Evolutionary conservation across 176 grass and related monocot species (phyloP), one percentile per base, ranked within the genome.

Genomic region (Elymus sibiricus): DNA sequence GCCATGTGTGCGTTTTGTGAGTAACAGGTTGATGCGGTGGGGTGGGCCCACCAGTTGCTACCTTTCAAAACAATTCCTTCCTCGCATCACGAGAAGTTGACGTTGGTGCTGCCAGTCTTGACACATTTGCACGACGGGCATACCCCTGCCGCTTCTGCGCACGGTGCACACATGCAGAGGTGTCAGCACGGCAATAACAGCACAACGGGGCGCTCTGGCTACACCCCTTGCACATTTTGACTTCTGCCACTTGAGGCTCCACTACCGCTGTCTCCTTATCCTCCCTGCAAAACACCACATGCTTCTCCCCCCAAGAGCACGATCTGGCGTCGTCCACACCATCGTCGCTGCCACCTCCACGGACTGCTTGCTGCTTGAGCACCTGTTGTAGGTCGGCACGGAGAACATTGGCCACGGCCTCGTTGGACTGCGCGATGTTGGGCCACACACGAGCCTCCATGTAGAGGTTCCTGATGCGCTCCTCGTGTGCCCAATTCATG

Each of bases 131-230:
- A 56, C 7, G 53, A 56, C 6, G 91, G 92, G 79, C 95, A 97
- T 29, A 87, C 61, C 19, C 12, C 10, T 17, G 79, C 76, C 51
- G 47, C 74, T 11, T 47, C 76, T 0, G 68, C 92, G 76, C 95
- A 97, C 11, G 91, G 15, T 35, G 39, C 76, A 82, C 95, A 97
- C 39, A 86, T 73, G 37, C 86, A 90, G 3, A 97, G 87, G 83
- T 97, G 95, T 21, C 91, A 74, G 47, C 95, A 95, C 19, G 92
- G 92, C 56, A 97, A 83, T 6, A 97, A 14, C 35, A 97, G 69
- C 67, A 88, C 92, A 29, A 86, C 84, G 1, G 87, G 25, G 58
- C 65, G 11, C 81, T 62, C 16, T 79, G 78, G 17, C 51, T 46
- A 70, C 95, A 97, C 28, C 29, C 17, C 59, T 43, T 59, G 86